Conservation (phyloP, 2,329 filamentous ascomycete genomes). For the Blastomyces gilchristii region DNA sequence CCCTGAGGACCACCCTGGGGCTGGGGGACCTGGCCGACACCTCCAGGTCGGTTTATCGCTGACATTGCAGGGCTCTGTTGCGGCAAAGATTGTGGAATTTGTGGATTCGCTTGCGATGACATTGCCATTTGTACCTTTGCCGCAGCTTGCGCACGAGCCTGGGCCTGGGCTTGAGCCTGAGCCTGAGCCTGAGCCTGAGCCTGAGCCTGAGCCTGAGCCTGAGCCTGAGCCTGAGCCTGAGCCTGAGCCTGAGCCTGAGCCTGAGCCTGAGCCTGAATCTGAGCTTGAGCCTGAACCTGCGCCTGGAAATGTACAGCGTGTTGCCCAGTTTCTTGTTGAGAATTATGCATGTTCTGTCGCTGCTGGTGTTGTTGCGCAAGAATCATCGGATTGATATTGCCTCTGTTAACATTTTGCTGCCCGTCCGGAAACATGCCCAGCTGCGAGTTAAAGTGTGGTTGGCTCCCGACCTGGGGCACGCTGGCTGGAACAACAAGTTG, state of each 20-base stretch:
- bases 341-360: slow-evolving; percentile 33
- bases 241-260: background rate
- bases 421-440: slow-evolving; percentile 27
- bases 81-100: slow-evolving; percentile 30
- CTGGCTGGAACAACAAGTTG: slow-evolving; percentile 56
- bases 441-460: slow-evolving; percentile 32
- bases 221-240: background rate
- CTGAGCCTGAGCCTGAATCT: background rate
- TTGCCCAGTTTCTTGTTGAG: slow-evolving; percentile 33
- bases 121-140: slow-evolving; percentile 38
- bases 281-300: background rate
- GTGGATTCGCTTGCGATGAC: slow-evolving; percentile 33
- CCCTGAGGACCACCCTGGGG: slow-evolving; percentile 26
- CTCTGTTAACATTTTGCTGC: slow-evolving; percentile 29
- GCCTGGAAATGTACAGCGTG: slow-evolving; percentile 27
- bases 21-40: slow-evolving; percentile 31
- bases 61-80: slow-evolving; percentile 34
- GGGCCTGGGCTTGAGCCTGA: slow-evolving; percentile 28
- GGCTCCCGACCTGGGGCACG: slow-evolving; percentile 39
- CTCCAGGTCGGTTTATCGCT: slow-evolving; percentile 36
- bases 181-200: slow-evolving; percentile 20
- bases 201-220: background rate
- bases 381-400: slow-evolving; percentile 31
- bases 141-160: slow-evolving; percentile 33
- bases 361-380: slow-evolving; percentile 35